Conservation (phyloP, 73 alveolate genomes). For the Tetrahymena borealis region DNA sequence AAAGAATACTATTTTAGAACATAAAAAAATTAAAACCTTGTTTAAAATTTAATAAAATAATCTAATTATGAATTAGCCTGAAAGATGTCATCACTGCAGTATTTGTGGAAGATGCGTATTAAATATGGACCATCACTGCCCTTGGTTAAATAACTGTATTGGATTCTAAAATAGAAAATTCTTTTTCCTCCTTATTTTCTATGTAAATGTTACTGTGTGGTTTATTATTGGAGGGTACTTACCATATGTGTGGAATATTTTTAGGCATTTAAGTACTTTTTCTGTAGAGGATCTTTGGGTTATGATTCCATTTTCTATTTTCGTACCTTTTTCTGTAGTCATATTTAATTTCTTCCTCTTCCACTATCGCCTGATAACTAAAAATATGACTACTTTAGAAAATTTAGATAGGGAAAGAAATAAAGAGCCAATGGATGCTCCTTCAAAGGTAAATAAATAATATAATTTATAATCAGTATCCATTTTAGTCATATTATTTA, state of each 20-base stretch:
- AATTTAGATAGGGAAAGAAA: conserved; percentile 73
- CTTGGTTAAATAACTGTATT: conserved; percentile 93
- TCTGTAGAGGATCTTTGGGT: neutral
- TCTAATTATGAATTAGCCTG: conserved; percentile 58
- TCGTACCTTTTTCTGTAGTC: conserved; percentile 54
- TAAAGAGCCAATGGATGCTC: conserved; percentile 5
- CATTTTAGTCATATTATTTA: conserved; percentile 13
- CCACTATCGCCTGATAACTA: conserved; percentile 68
- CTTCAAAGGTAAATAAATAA: neutral
- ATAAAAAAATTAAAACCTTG: too few species aligned
- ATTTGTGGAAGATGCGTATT: conserved; percentile 93
- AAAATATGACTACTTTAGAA: conserved; percentile 91
- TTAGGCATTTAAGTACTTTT: neutral
- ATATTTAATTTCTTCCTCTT: conserved; percentile 72
- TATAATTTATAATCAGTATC: neutral
- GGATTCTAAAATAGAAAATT: conserved; percentile 92
- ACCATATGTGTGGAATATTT: neutral
- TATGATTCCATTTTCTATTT: conserved; percentile 20
- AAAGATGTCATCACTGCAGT: conserved; percentile 89
- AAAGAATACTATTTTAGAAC: neutral
- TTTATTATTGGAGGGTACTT: conserved; percentile 19
- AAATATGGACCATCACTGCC: conserved; percentile 97
- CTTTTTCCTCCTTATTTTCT: conserved; percentile 76
- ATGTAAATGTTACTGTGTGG: conserved; percentile 55
- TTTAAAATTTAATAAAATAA: neutral